Evolutionary conservation across 1,284 basidiomycete species (phyloP).

Genomic region (Ustilago sp.): DNA sequence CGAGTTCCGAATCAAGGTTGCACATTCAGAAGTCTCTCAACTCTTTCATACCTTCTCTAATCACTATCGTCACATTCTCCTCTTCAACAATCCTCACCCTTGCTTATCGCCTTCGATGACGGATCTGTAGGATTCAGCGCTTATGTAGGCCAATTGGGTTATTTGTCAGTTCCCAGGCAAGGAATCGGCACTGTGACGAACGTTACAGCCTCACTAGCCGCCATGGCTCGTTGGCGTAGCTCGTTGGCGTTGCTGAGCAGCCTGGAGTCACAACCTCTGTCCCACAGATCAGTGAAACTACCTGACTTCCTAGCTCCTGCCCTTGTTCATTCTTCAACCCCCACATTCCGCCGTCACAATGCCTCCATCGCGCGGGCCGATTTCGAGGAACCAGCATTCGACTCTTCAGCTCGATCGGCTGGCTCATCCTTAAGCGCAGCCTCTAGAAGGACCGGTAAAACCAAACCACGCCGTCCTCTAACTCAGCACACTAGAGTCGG

Average conservation of each 20-base stretch:
- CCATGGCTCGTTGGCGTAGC: constrained; percentile 20
- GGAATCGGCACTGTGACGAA: background rate
- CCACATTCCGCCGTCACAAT: constrained; percentile 9
- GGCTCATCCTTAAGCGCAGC: background rate
- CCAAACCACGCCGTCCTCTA: background rate
- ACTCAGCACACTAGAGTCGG: background rate
- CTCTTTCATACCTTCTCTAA: background rate
- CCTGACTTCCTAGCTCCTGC: constrained; percentile 35
- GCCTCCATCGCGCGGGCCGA: constrained; percentile 5
- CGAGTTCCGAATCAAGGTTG: constrained; percentile 22
- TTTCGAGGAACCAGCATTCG: background rate
- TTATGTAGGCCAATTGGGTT: background rate
- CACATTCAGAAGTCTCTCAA: background rate
- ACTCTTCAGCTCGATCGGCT: background rate
- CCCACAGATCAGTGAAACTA: background rate
- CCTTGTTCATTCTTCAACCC: background rate
- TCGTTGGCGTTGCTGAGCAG: constrained; percentile 14
- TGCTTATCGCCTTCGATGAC: background rate
- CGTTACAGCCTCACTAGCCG: background rate
- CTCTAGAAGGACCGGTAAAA: background rate
- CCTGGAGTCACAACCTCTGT: background rate
- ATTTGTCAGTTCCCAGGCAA: too few relatives aligned
- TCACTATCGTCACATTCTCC: background rate
- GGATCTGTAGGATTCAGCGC: background rate
- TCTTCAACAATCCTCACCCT: background rate